phyloP scores from a whole-genome alignment of 306 rosid species.

The Corylus avellana region DNA sequence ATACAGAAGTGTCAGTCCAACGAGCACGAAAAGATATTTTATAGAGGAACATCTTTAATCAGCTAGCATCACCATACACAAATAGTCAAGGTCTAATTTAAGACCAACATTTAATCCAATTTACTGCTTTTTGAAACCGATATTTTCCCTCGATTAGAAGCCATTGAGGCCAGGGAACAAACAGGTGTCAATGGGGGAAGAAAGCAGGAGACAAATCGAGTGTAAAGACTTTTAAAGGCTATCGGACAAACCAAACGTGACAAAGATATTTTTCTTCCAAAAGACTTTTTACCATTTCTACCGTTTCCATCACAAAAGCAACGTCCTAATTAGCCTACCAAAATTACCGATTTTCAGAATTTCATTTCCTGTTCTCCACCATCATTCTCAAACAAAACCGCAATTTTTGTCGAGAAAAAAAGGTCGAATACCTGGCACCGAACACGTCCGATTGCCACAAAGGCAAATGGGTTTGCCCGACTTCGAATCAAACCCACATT shows the following conservation, averaged over 20 bases:
- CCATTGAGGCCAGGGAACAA: neutral
- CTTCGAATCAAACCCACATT: constrained; percentile 52
- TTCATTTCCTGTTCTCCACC: neutral
- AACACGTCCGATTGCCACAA: constrained; percentile 51
- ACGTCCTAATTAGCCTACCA: neutral
- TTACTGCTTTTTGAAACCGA: neutral
- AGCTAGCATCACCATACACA: neutral
- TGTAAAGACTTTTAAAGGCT: too few species aligned
- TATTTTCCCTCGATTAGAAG: neutral
- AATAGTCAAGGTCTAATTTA: neutral
- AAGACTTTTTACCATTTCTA: too few species aligned
- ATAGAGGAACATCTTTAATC: neutral
- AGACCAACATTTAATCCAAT: neutral
- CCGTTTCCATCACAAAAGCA: neutral
- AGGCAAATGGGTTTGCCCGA: constrained; percentile 43
- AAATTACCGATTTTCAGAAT: neutral
- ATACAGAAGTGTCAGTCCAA: constrained; percentile 1
- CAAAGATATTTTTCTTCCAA: neutral
- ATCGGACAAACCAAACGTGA: neutral
- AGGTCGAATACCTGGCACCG: constrained; percentile 40
- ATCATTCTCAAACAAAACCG: neutral
- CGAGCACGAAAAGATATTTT: neutral
- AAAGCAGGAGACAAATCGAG: neutral
- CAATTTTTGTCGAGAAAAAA: neutral
- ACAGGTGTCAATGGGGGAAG: too few species aligned